Percentiles rank a stretch among this genome's conserved stretches.
phyloP scores from a whole-genome alignment of 2,329 filamentous ascomycete species.

The Metarhizium album region DNA sequence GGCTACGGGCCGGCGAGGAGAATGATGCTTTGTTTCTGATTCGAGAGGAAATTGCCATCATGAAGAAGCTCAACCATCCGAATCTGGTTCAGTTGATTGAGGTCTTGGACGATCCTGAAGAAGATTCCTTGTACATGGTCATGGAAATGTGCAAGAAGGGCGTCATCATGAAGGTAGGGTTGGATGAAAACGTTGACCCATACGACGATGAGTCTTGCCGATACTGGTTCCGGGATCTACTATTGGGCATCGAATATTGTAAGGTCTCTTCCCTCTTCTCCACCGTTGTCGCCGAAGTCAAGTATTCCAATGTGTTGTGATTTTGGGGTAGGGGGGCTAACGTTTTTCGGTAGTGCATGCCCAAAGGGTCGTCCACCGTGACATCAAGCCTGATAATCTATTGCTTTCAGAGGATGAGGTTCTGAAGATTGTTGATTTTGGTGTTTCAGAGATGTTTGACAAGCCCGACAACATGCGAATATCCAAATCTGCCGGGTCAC shows the following conservation, averaged over 20 bases:
- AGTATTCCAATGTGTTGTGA: not conserved
- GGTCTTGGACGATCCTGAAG: constrained; percentile 87
- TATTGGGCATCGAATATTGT: constrained; percentile 90
- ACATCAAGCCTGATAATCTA: constrained; percentile 97
- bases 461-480: constrained; percentile 78
- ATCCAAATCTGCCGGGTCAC: constrained; percentile 85
- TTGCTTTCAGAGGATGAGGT: constrained; percentile 82
- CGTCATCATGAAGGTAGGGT: constrained; percentile 87
- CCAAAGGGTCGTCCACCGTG: constrained; percentile 88
- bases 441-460: constrained; percentile 98
- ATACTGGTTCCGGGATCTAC: constrained; percentile 89
- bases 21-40: constrained; percentile 71
- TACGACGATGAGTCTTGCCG: constrained; percentile 76
- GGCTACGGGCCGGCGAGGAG: constrained; percentile 42
- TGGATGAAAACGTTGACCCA: constrained; percentile 73
- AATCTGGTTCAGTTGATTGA: constrained; percentile 92
- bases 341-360: constrained; percentile 57
- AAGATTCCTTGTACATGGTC: constrained; percentile 97
- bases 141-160: constrained; percentile 99
- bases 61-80: constrained; percentile 95
- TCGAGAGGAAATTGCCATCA: constrained; percentile 92
- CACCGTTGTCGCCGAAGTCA: not conserved
- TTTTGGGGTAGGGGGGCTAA: constrained; percentile 3
- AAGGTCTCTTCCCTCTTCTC: constrained; percentile 25
- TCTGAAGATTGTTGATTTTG: constrained; percentile 96